Evolutionary conservation across 495 filamentous ascomycete species (phyloP), one percentile per base, ranked within the genome.

Genomic region (Tuber melanosporum): DNA sequence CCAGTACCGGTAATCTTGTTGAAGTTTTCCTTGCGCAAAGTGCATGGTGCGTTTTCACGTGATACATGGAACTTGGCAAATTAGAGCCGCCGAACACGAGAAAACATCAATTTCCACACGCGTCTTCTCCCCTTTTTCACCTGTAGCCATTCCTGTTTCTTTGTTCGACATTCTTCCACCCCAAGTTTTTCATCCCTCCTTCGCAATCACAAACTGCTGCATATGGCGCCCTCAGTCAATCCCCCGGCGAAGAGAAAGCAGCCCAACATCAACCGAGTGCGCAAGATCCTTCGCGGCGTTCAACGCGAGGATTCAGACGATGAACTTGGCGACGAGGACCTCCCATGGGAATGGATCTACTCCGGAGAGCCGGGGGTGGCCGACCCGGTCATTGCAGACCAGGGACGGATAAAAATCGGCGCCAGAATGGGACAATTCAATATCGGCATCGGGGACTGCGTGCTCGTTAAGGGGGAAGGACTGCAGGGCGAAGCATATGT

Each of bases 281-380:
- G 89, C 72, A 86, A 89, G 82, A 90, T 88, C 81, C 88, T 94
- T 75, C 88, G 88, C 71, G 89, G 90, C 41, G 86, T 95, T n/a
- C 84, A 87, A 20, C 88, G 93, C 76, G 94, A 96, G 74, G 93
- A 96, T 83, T 97, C 93, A 19, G 95, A 98, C 85, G 94, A 97
- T 80, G 95, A 97, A 83, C 87, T 96, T 15, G 94, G 93, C 32
- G 86, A 89, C 26, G 93, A 95, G 74, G 93, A 97, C 84, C 86
- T 87, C 66, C 93, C 94, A 1, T 99, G 95, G 95, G 90, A 96
- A 83, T 99, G 94, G 95, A 90, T 98, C 44, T 95, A 95, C 85
- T 76, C 73, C 32, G 70, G 73, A 0, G 79, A 78, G 52, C 73
- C 81, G 14, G 72, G 75, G 14, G 73, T 71, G 5, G 78, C 73